Evolutionary conservation across 768 basidiomycete genomes (phyloP), one percentile per base, ranked within the genome.

Genomic region (Boletellus sp.): DNA sequence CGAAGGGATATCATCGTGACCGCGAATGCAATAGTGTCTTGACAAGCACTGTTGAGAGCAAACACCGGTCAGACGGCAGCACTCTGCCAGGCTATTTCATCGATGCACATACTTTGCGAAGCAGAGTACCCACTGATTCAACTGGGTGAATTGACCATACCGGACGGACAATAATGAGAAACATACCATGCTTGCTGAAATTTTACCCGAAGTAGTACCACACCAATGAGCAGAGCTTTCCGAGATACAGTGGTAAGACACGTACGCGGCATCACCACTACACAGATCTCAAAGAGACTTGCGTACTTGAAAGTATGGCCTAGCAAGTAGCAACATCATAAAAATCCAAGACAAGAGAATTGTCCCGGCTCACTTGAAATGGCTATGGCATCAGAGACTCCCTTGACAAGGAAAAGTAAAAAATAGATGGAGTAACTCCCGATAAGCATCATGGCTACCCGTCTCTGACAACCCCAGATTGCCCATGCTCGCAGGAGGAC

Each of bases 401-500:
- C 13, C 23, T 24, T 12, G 11, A 33, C 9, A 4, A 58, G 10
- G 12, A 35, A 2, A 12, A 49, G 9, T n/a, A 51, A 8, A 28
- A 58, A 6, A 16, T 56, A 59, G 6, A 16, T 6, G 12, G 16
- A 3, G 28, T 60, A 60, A 12, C 45, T 32, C 16, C 17, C 36
- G 6, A 60, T 16, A 6, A 60, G 34, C 9, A 33, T 5, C 10
- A 15, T 20, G 17, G 47, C 40, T 15, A 42, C 23, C 28, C 20
- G 10, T 38, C 31, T 34, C 4, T 15, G 17, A 12, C 54, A 49
- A 1, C 59, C 48, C 59, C 59, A 60, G 24, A 60, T 56, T 20
- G 59, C 52, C 51, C 59, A 58, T 9, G 52, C 54, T 15, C 59
- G 48, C 24, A 56, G 13, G 35, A 60, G 51, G 12, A 58, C 57